These are phyloP conservation scores for Encephalitozoon romaleae DNA, from an alignment of 371 early-diverging fungal genomes.

Conservation along the genomic window DNA sequence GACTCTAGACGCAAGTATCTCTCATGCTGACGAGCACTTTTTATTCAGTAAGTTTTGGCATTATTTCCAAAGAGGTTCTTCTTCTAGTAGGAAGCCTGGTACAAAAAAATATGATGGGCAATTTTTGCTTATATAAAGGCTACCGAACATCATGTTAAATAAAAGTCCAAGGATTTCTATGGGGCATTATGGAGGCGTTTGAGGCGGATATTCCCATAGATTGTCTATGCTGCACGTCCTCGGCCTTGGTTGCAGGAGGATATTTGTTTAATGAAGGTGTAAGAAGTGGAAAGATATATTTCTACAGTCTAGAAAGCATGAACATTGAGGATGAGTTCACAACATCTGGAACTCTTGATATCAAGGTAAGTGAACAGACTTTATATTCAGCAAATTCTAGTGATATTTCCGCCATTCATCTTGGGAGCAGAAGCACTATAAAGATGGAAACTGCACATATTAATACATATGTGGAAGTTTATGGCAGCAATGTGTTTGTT, in stretches of 20 bases:
- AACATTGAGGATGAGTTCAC: not conserved
- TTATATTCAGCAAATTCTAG: conserved; percentile 20
- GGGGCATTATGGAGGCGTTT: not conserved
- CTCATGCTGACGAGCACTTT: conserved; percentile 3
- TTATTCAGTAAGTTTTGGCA: conserved; percentile 1
- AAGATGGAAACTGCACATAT: not conserved
- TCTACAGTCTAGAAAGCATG: not conserved
- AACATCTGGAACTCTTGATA: conserved; percentile 30
- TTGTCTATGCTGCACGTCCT: not conserved
- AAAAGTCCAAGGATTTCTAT: not conserved
- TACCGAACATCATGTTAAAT: not conserved
- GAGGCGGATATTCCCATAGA: not conserved
- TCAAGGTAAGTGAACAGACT: not conserved
- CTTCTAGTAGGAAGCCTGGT: not conserved
- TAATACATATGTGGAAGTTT: conserved; percentile 26
- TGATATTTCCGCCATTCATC: not conserved
- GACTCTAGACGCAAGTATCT: not conserved
- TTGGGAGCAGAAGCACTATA: not conserved
- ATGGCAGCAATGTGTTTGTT: conserved; percentile 1
- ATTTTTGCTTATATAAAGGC: not conserved
- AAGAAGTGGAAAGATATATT: not conserved
- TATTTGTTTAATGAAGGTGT: not conserved
- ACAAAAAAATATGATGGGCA: not conserved
- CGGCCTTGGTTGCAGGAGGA: not conserved
- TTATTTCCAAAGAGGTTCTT: not conserved